Evolutionary conservation across 345 rosid genomes (phyloP).

Genomic region (Jatropha curcas): DNA sequence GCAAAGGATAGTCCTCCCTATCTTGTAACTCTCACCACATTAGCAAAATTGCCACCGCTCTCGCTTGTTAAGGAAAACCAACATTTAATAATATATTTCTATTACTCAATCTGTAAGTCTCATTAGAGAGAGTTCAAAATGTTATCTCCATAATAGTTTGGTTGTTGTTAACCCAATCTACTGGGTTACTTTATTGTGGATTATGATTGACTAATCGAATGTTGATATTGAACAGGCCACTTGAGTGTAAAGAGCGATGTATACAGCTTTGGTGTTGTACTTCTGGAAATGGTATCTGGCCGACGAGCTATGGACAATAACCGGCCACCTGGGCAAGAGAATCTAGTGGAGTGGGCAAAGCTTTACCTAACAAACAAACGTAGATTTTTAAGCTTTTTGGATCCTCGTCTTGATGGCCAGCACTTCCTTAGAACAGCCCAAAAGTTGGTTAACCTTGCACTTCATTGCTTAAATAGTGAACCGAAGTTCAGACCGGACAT

Average conservation of each 20-base stretch:
- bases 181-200: background rate
- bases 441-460: constrained; percentile 56
- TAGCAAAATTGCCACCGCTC: too few species aligned
- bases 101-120: background rate
- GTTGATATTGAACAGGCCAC: constrained; percentile 52
- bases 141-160: background rate
- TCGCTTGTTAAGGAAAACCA: too few species aligned
- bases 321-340: constrained; percentile 82
- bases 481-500: constrained; percentile 27
- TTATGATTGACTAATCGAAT: constrained; percentile 13
- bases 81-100: too few species aligned
- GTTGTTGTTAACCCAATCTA: background rate
- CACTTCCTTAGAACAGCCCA: constrained; percentile 51
- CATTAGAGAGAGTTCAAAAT: background rate
- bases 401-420: constrained; percentile 77
- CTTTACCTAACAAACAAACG: constrained; percentile 81
- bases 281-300: constrained; percentile 87
- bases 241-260: constrained; percentile 87
- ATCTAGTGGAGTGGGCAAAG: constrained; percentile 88
- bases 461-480: constrained; percentile 33
- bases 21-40: too few species aligned
- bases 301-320: constrained; percentile 86
- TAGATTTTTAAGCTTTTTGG: constrained; percentile 62
- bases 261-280: constrained; percentile 92
- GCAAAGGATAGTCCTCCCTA: too few species aligned